Evolutionary conservation across 2,329 filamentous ascomycete species (phyloP).

Genomic region (Phymatotrichopsis omnivora): DNA sequence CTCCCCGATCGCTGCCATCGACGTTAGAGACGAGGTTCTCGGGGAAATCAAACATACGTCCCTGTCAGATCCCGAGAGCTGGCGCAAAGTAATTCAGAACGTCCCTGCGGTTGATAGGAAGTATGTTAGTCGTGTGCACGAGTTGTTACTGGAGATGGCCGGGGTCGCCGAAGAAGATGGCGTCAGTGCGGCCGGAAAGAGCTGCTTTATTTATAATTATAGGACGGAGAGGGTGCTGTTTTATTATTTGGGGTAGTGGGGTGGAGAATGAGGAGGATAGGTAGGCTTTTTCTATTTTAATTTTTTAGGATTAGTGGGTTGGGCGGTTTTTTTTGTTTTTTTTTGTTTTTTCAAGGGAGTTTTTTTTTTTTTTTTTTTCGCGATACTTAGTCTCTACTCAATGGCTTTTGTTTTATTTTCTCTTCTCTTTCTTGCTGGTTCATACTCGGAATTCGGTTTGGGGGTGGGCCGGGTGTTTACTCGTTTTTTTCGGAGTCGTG

Average conservation of each 20-base stretch:
- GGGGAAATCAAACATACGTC: slow-evolving; percentile 63
- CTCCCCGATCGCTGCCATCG: slow-evolving; percentile 76
- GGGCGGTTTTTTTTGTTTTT: slow-evolving; percentile 1
- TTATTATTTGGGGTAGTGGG: slow-evolving; percentile 22
- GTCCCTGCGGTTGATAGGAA: slow-evolving; percentile 42
- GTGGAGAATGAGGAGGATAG: neutral
- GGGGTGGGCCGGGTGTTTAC: slow-evolving; percentile 3
- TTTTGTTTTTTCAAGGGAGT: too few species aligned
- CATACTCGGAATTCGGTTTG: too few species aligned
- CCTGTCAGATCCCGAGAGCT: slow-evolving; percentile 70
- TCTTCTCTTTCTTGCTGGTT: neutral
- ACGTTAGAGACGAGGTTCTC: slow-evolving; percentile 75
- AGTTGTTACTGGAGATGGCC: slow-evolving; percentile 17
- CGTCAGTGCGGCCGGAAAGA: neutral
- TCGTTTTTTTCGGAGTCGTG: slow-evolving; percentile 1
- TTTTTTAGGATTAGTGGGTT: neutral
- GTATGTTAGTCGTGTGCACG: slow-evolving; percentile 25
- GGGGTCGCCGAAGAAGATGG: slow-evolving; percentile 14
- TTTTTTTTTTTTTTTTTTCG: neutral
- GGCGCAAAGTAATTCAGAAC: slow-evolving; percentile 69
- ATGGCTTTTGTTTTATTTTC: slow-evolving; percentile 2
- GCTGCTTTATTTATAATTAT: slow-evolving; percentile 22
- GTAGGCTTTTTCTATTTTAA: slow-evolving; percentile 1
- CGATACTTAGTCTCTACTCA: neutral
- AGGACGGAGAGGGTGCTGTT: slow-evolving; percentile 21